phyloP scores from a whole-genome alignment of 495 filamentous ascomycete genomes.

The Pyrenula massariospora region DNA sequence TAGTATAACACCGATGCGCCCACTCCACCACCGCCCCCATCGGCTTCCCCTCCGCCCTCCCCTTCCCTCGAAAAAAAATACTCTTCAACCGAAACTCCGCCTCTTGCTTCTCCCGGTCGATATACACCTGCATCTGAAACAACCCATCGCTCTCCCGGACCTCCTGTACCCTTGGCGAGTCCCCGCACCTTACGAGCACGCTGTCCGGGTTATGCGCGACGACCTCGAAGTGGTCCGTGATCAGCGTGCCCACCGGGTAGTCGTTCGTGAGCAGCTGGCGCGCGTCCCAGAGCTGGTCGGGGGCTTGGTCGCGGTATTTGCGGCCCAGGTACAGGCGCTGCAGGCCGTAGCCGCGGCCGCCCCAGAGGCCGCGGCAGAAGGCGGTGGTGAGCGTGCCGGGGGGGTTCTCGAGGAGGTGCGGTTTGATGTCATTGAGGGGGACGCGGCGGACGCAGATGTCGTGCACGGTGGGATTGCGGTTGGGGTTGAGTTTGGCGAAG shows the following conservation, averaged over 20 bases:
- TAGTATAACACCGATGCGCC: constrained; percentile 53
- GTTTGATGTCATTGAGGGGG: constrained; percentile 49
- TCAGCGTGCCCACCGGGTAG: constrained; percentile 51
- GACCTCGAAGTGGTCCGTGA: constrained; percentile 72
- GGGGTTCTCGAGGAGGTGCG: constrained; percentile 44
- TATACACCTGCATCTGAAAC: constrained; percentile 52
- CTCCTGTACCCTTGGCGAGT: constrained; percentile 39
- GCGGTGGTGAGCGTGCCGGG: constrained; percentile 42
- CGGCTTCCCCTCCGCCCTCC: constrained; percentile 22
- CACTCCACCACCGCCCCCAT: constrained; percentile 44
- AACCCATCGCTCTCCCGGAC: constrained; percentile 54
- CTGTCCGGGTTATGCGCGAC: constrained; percentile 48
- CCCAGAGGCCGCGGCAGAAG: constrained; percentile 56
- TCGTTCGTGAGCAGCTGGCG: constrained; percentile 36
- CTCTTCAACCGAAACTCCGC: constrained; percentile 60
- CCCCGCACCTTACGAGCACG: constrained; percentile 56
- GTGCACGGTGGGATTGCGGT: constrained; percentile 45
- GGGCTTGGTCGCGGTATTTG: constrained; percentile 49
- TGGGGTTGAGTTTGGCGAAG: constrained; percentile 48
- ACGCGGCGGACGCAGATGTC: constrained; percentile 53
- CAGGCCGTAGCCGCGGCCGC: constrained; percentile 50
- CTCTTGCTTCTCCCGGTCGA: constrained; percentile 45
- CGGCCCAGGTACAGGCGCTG: constrained; percentile 50
- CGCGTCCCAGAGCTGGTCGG: constrained; percentile 49
- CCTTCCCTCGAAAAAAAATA: constrained; percentile 44